phyloP scores from a whole-genome alignment of 1,284 basidiomycete species.

The Tilletia caries region DNA sequence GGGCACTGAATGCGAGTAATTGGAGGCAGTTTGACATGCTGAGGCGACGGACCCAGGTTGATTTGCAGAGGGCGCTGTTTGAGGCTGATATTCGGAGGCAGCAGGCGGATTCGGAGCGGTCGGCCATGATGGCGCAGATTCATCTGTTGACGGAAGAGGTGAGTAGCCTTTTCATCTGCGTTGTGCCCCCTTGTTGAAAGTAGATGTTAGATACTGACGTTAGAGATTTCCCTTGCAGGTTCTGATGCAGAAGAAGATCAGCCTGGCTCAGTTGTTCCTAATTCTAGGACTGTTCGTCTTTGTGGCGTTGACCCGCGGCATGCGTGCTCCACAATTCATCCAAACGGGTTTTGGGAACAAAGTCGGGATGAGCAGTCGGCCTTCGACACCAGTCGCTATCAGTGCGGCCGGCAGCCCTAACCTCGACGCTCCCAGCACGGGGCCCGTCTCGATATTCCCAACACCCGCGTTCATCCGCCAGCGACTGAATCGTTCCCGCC shows the following conservation, averaged over 20 bases:
- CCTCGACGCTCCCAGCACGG: background rate
- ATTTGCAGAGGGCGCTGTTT: conserved; percentile 65
- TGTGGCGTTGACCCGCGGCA: conserved; percentile 76
- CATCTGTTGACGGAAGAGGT: conserved; percentile 69
- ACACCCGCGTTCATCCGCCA: background rate
- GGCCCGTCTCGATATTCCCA: background rate
- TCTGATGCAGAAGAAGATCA: conserved; percentile 74
- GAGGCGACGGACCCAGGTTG: conserved; percentile 50
- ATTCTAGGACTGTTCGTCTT: conserved; percentile 75
- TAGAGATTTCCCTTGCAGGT: conserved; percentile 59
- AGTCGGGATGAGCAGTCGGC: background rate
- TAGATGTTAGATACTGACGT: background rate
- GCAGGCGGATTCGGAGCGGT: conserved; percentile 68
- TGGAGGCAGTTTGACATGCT: conserved; percentile 58
- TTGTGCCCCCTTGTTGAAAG: conserved; percentile 54
- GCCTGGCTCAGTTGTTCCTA: conserved; percentile 75
- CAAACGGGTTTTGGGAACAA: background rate
- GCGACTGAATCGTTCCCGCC: conserved; percentile 1
- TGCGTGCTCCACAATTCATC: conserved; percentile 1
- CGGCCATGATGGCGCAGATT: conserved; percentile 65
- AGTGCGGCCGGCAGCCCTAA: background rate
- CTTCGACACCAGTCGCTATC: background rate
- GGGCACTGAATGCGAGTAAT: conserved; percentile 55
- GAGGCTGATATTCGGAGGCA: conserved; percentile 70
- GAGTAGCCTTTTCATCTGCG: background rate